Percentiles rank a stretch among this genome's conserved stretches.
Conservation (phyloP, 352 stramenopile species). For the Pythium rhizo-oryzae region DNA sequence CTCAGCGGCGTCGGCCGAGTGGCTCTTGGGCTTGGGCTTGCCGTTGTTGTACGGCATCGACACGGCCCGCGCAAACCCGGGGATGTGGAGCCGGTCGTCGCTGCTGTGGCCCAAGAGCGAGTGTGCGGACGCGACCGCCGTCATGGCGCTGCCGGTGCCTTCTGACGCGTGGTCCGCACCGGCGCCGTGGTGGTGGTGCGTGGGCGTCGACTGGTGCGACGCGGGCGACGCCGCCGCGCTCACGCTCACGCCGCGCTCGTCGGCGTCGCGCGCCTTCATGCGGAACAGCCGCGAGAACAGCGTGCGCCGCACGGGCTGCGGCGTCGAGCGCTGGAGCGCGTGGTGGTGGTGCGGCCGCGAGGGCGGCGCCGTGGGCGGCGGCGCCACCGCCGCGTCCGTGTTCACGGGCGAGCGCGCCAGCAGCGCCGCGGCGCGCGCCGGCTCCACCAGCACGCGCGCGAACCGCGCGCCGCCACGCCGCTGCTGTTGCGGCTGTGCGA, state of each 20-base stretch:
- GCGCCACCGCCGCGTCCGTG: conserved; percentile 7
- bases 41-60: conserved; percentile 1
- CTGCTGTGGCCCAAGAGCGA: background rate
- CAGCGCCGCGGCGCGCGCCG: conserved; percentile 13
- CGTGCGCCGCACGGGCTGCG: conserved; percentile 15
- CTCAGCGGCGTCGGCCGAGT: background rate
- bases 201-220: conserved; percentile 24
- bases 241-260: background rate
- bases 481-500: background rate
- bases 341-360: background rate
- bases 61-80: background rate
- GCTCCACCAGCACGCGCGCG: conserved; percentile 9
- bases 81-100: background rate
- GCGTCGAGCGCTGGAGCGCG: conserved; percentile 4
- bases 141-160: background rate
- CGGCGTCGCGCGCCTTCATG: conserved; percentile 6
- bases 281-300: conserved; percentile 36
- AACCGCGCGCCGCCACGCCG: conserved; percentile 5
- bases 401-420: conserved; percentile 13
- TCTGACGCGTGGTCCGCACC: too few relatives aligned
- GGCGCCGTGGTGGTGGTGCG: background rate
- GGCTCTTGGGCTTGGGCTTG: too few relatives aligned
- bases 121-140: background rate
- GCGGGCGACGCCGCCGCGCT: conserved; percentile 16
- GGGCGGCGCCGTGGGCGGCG: conserved; percentile 1